phyloP scores from a whole-genome alignment of 2,329 filamentous ascomycete species.

The Paecilomyces dactylethromorphus region DNA sequence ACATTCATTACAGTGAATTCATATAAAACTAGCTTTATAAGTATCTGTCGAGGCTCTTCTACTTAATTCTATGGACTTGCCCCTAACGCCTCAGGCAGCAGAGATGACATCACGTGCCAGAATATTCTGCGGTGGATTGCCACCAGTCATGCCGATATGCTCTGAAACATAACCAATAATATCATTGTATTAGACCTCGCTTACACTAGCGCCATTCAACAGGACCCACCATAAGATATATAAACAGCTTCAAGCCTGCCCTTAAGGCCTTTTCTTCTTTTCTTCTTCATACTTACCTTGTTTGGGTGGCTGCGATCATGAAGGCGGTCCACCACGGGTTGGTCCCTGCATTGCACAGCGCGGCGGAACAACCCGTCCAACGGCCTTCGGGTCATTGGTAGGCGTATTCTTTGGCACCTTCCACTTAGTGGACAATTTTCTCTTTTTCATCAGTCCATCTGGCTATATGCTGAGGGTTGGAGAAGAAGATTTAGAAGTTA shows the following conservation, averaged over 20 bases:
- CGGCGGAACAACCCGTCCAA: slow-evolving; percentile 45
- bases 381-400: slow-evolving; percentile 43
- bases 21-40: no score
- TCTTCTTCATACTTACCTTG: slow-evolving; percentile 49
- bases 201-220: slow-evolving; percentile 6
- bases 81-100: not conserved
- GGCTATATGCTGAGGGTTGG: slow-evolving; percentile 23
- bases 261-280: slow-evolving; percentile 29
- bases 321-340: slow-evolving; percentile 39
- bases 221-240: slow-evolving; percentile 9
- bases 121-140: not conserved
- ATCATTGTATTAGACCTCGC: not conserved
- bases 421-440: slow-evolving; percentile 22
- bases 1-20: no score
- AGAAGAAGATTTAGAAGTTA: slow-evolving; percentile 18
- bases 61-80: no score
- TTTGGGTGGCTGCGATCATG: slow-evolving; percentile 42
- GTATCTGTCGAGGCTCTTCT: no score
- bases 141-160: not conserved
- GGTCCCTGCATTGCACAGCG: slow-evolving; percentile 55
- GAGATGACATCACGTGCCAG: not conserved
- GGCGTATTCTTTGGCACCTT: slow-evolving; percentile 46
- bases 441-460: slow-evolving; percentile 36
- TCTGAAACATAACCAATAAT: not conserved
- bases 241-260: slow-evolving; percentile 7